Evolutionary conservation across 2,329 filamentous ascomycete genomes (phyloP).

Genomic region (Fusarium armeniacum): DNA sequence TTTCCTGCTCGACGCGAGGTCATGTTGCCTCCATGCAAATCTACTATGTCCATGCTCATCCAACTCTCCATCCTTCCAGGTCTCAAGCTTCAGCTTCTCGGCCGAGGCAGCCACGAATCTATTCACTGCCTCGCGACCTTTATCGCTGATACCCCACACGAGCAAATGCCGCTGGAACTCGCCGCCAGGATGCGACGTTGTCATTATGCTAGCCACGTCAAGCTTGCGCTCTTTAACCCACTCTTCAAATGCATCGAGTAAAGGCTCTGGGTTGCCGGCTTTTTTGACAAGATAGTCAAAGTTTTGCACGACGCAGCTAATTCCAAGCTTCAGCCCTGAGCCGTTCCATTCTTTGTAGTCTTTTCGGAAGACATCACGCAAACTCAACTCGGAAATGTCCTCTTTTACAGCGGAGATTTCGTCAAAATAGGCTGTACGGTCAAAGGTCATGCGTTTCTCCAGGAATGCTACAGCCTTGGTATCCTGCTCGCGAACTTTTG

Average conservation of each 20-base stretch:
- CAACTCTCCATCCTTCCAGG: conserved; percentile 65
- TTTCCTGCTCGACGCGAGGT: conserved; percentile 73
- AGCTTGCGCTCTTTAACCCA: conserved; percentile 71
- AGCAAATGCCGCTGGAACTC: conserved; percentile 76
- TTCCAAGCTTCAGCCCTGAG: conserved; percentile 70
- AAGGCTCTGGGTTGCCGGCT: conserved; percentile 60
- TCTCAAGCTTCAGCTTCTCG: conserved; percentile 68
- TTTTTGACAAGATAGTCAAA: conserved; percentile 71
- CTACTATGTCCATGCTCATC: conserved; percentile 63
- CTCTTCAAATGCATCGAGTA: conserved; percentile 63
- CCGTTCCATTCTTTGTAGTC: conserved; percentile 87
- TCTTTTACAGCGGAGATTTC: conserved; percentile 75
- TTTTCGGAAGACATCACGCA: conserved; percentile 80
- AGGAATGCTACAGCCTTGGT: conserved; percentile 69
- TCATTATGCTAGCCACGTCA: conserved; percentile 78
- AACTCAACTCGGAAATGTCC: conserved; percentile 71
- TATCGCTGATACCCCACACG: conserved; percentile 71
- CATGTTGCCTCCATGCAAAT: conserved; percentile 76
- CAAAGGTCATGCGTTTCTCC: conserved; percentile 65
- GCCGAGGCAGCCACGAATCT: conserved; percentile 64
- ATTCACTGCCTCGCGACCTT: conserved; percentile 64
- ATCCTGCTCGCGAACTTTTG: conserved; percentile 77
- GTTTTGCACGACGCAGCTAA: conserved; percentile 74
- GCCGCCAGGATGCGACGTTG: conserved; percentile 68
- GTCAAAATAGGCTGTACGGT: conserved; percentile 69